Evolutionary conservation across 192 early-diverging fungal genomes (phyloP).

Genomic region (Linnemannia schmuckeri): DNA sequence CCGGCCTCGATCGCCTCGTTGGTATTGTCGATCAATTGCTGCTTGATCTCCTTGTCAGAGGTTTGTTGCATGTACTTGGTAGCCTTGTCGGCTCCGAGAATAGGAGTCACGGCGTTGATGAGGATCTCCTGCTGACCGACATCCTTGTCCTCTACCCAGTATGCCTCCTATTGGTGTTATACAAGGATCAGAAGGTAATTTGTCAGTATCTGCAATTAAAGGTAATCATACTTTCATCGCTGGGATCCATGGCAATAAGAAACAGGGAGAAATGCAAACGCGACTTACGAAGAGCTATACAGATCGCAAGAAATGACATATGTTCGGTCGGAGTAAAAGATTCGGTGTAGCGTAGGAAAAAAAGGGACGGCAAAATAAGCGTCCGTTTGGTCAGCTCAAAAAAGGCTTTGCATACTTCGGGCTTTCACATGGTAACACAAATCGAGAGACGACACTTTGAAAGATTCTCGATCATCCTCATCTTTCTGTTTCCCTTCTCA

Average conservation of each 20-base stretch:
- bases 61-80: constrained; percentile 17
- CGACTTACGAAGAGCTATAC: not conserved
- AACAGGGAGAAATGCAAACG: not conserved
- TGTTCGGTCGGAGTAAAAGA: not conserved
- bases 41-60: constrained; percentile 29
- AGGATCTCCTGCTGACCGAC: constrained; percentile 21
- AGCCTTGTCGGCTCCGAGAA: constrained; percentile 26
- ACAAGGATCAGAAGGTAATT: not conserved
- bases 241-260: not conserved
- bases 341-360: not conserved
- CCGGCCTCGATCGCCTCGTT: constrained; percentile 41
- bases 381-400: constrained; percentile 1
- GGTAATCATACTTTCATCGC: not conserved
- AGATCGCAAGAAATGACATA: not conserved
- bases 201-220: not conserved
- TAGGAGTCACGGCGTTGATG: constrained; percentile 12
- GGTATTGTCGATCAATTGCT: constrained; percentile 37
- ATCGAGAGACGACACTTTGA: not conserved
- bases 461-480: not conserved
- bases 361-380: not conserved
- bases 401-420: too few species aligned
- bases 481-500: not conserved
- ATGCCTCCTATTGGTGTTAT: constrained; percentile 21
- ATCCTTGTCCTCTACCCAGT: constrained; percentile 32
- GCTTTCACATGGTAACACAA: not conserved